Base-by-base conservation (phyloP, 2,329 filamentous ascomycete species). In the Trichophyton mentagrophytes region DNA sequence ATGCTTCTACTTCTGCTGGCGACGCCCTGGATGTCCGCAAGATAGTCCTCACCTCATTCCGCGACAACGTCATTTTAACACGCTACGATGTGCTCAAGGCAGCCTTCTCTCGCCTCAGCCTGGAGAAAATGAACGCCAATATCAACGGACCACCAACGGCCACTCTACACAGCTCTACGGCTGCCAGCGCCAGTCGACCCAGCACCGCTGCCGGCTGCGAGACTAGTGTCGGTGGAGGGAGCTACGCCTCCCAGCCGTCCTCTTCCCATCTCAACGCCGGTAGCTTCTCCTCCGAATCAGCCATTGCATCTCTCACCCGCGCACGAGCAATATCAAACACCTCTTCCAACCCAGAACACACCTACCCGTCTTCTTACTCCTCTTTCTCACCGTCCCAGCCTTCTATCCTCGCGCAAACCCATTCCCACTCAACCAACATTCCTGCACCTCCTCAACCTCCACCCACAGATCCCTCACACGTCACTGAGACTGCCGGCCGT, bases 401-500 rank as follows among this genome's bases (percentile, higher is more conserved):
- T 9, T 69, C 70, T 4, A 71, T 69, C 1, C 38, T 62, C 9
- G 56, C 57, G n/a, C 61, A 59, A 36, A 11, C 53, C 7, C 36
- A 49, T 7, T 22, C 51, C 17, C 25, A 49, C 9, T 25, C 53
- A 15, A 44, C 46, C 13, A 44, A 36, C n/a, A 30, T 49, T 7
- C 40, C 60, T n/a, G 20, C 60, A 15, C 58, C 38, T 40, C 53
- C 61, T 13, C 46, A 51, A 13, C 46, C 20, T 5, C 46, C 46
- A 51, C 46, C 46, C 13, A 63, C 71, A 3, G 77, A 78, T 62
- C 74, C 73, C 68, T 86, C 84, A 61, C 51, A 69, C 82, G 89
- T 97, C 60, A 96, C 93, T 0, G 91, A 97, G 67, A 96, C 92
- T 66, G 91, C 96, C 0, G 93, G 90, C 0, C 81, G 92, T 58